Evolutionary conservation across 176 grass and related monocot genomes (phyloP).

Genomic region (Coix lacrymajobi): DNA sequence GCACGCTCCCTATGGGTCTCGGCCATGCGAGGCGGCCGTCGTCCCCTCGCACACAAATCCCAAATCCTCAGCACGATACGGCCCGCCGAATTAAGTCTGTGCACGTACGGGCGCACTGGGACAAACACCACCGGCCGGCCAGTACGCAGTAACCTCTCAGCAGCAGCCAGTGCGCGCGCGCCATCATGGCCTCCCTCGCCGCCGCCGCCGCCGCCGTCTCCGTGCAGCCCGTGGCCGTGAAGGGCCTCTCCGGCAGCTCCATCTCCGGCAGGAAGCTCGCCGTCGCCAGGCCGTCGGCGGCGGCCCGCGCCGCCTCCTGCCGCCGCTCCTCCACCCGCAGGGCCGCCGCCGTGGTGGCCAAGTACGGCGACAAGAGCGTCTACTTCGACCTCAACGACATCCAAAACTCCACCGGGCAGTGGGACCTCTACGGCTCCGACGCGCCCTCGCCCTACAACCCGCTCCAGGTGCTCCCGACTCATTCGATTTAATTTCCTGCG

Average conservation of each 20-base stretch:
- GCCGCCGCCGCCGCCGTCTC: slow-evolving; percentile 66
- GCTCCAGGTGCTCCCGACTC: slow-evolving; percentile 39
- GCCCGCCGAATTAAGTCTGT: slow-evolving; percentile 18
- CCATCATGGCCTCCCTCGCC: slow-evolving; percentile 78
- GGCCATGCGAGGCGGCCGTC: background rate
- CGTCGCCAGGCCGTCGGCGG: slow-evolving; percentile 27
- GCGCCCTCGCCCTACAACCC: slow-evolving; percentile 91
- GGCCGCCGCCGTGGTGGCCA: slow-evolving; percentile 64
- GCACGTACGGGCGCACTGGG: background rate
- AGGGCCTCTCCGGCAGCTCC: slow-evolving; percentile 82
- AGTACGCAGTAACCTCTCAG: too few relatives aligned
- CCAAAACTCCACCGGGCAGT: slow-evolving; percentile 90
- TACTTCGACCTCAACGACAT: slow-evolving; percentile 98
- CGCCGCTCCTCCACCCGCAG: slow-evolving; percentile 50
- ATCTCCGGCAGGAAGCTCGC: slow-evolving; percentile 65
- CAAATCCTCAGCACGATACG: slow-evolving; percentile 37
- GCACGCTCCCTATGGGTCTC: slow-evolving; percentile 35
- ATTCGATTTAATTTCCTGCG: background rate
- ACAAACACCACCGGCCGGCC: background rate
- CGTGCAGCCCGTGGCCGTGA: slow-evolving; percentile 63
- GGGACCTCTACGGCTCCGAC: slow-evolving; percentile 95
- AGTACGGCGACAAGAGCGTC: slow-evolving; percentile 98
- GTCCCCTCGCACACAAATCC: slow-evolving; percentile 24
- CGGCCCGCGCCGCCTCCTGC: slow-evolving; percentile 21
- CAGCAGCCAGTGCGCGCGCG: background rate